Base-by-base conservation (phyloP, 2,329 filamentous ascomycete species). In the Calycina marina region DNA sequence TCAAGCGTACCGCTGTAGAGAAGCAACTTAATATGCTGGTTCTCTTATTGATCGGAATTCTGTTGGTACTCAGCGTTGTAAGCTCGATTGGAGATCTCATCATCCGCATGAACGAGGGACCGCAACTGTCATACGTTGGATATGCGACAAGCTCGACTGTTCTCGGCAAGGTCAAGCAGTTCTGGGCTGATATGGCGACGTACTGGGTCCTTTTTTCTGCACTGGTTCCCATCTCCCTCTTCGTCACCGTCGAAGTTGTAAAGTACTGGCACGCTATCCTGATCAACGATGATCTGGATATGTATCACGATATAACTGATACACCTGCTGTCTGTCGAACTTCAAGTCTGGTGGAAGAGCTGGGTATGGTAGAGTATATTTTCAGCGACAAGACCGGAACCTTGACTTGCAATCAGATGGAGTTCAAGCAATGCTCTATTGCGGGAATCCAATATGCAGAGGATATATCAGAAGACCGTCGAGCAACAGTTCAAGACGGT, bases 191-290 rank as follows among this genome's bases (percentile, higher is more conserved):
- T 57, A 80, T 98, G 52, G 81, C 94, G 50, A 98, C 92, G 2
- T 96, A 96, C 56, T 98, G 90, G 88, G 88, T 98, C 18, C 60
- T 98, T 20, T 98, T 94, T 58, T 96, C 88, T 3, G 88, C 93
- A 32, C 61, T 98, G 47, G 90, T 98, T 28, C 90, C 90, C 18
- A 94, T 98, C 48, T 96, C 88, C 17, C 76, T 98, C 3, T 98
- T 98, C 55, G 90, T 98, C 41, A 98, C 90, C 0, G 76, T 98
- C 32, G 90, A 98, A 58, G 69, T 98, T 44, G 88, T 98, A 61
- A 98, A 98, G 57, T 94, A 96, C 54, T 93, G 80, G 65, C 86
- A 93, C 45, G 90, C 84, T n/a, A 90, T 90, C 48, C 71, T 98
- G 41, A 98, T 98, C 56, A 93, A 93, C 52, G 88, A 86, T 35